These are phyloP conservation scores for Solanum gracilifrons DNA, from an alignment of 257 asterid genomes.

Conservation along the genomic window DNA sequence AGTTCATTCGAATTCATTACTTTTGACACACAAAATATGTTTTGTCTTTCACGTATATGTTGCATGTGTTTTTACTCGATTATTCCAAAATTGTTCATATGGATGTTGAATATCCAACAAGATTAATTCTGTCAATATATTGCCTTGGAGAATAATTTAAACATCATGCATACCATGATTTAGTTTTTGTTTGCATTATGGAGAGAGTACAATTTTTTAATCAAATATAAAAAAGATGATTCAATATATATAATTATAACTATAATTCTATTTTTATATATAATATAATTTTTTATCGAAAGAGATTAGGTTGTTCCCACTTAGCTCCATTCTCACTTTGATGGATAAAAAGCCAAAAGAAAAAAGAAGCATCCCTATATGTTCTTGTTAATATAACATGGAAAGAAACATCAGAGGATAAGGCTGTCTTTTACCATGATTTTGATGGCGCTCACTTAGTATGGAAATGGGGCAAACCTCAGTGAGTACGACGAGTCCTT, in stretches of 20 bases:
- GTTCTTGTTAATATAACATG: background rate
- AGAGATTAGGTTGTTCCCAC: background rate
- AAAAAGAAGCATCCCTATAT: background rate
- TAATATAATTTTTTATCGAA: too few species aligned
- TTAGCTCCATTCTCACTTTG: background rate
- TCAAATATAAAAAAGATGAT: background rate
- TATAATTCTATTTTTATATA: too few species aligned
- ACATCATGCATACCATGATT: background rate
- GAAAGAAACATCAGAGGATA: too few species aligned
- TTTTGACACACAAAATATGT: too few species aligned
- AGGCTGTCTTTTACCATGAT: too few species aligned
- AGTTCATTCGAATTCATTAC: too few species aligned
- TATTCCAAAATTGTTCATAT: background rate
- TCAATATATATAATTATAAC: too few species aligned
- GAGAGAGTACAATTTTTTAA: background rate
- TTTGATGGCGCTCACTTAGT: too few species aligned
- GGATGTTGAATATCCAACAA: background rate
- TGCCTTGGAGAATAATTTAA: background rate
- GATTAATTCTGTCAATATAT: background rate
- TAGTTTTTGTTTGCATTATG: background rate
- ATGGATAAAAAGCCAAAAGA: background rate
- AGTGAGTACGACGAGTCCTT: background rate
- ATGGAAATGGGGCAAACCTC: too few species aligned
- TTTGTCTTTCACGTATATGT: background rate
- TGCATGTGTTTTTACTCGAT: background rate